A percentile compares a stretch with the other conserved stretches of the same genome.
Evolutionary conservation across 441 rosid genomes (phyloP).

Genomic region (Jatropha multifida): DNA sequence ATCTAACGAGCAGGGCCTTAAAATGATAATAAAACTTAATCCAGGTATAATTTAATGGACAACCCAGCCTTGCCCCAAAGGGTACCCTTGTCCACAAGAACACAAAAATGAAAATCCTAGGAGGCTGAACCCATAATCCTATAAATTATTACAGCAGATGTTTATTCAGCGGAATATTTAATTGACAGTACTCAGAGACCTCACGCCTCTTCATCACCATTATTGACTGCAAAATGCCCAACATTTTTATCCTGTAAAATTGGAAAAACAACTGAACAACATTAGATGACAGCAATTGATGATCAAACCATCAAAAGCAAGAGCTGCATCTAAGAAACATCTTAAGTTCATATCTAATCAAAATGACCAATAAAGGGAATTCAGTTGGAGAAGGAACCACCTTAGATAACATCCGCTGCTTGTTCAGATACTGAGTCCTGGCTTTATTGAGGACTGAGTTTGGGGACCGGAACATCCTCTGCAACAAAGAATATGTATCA

Average conservation of each 20-base stretch:
- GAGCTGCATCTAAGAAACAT: too few relatives aligned
- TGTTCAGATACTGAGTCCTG: conserved; percentile 75
- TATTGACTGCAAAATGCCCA: conserved; percentile 43
- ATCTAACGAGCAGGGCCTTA: neutral
- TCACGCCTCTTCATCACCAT: conserved; percentile 27
- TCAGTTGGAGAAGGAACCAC: conserved; percentile 29
- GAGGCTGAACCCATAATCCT: neutral
- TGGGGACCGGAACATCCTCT: conserved; percentile 68
- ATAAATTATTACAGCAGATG: conserved; percentile 3
- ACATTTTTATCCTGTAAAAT: conserved; percentile 42
- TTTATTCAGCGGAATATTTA: neutral
- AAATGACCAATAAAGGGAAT: neutral
- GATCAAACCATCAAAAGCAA: neutral
- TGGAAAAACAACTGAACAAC: neutral
- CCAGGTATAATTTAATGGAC: neutral
- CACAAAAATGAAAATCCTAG: neutral
- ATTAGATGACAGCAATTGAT: neutral
- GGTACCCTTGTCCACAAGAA: neutral
- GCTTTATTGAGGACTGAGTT: conserved; percentile 79
- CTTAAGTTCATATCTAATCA: neutral
- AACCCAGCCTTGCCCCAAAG: neutral
- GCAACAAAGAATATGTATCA: conserved; percentile 18
- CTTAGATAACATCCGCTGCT: conserved; percentile 78
- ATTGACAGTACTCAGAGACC: neutral
- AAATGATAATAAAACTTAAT: neutral